Evolutionary conservation across 2,329 filamentous ascomycete genomes (phyloP), one percentile per base, ranked within the genome.

Genomic region (Nakataea oryzae): DNA sequence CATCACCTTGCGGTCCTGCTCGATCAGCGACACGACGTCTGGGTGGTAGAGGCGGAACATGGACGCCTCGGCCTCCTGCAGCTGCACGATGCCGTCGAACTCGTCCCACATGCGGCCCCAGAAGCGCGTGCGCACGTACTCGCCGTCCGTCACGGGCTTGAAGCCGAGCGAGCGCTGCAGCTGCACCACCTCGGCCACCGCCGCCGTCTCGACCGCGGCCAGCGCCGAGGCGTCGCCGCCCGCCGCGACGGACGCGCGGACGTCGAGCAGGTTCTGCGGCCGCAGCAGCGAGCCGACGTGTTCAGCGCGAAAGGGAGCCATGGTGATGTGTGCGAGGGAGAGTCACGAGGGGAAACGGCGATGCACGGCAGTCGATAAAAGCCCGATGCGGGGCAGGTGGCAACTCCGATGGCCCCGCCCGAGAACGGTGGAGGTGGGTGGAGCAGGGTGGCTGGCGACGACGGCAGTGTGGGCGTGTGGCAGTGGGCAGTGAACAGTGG

Each of bases 101-200:
- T 82, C 79, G 62, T 82, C 78, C 79, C 79, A 82, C 72, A 79
- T 80, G 9, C 77, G 71, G 21, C 80, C 80, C 80, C 80, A 80
- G 71, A 80, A 80, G 57, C 77, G 75, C 17, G 78, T 81, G 59
- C 80, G 78, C 66, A 74, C 74, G 71, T 87, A 92, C 74, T 93
- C 89, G 70, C 89, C 89, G 67, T 86, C 87, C 55, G 83, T 88
- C 62, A 91, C 79, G 29, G 83, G 85, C 64, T 84, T 83, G 70
- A 88, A 82, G 58, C 88, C 86, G 1, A 88, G 78, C 62, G 87
- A 81, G 62, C 81, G 80, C 77, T 92, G 89, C 63, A 86, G 77
- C 71, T 86, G 81, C 62, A 91, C 85, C 28, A 90, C 84, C 13
- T 88, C 79, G 57, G 80, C 81, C 66, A 91, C 83, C 47, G 87